phyloP scores from a whole-genome alignment of 805 yeast species.

The Phaffomyces antillensis region DNA sequence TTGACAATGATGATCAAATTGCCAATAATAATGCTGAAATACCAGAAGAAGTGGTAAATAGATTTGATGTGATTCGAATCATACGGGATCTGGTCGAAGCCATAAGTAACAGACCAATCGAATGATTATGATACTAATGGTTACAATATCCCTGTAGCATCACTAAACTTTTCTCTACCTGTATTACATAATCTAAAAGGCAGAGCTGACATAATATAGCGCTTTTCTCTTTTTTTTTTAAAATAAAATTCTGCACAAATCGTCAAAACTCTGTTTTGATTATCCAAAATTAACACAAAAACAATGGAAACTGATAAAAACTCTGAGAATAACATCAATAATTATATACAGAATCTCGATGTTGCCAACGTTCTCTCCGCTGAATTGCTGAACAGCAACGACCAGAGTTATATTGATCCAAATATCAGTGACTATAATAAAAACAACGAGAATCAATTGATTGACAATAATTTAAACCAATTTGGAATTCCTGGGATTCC shows the following conservation, averaged over 20 bases:
- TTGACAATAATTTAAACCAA: background rate
- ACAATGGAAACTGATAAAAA: background rate
- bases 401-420: conserved; percentile 9
- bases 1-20: no score
- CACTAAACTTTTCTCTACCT: no score
- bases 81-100: no score
- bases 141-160: no score
- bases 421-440: conserved; percentile 1
- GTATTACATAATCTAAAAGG: no score
- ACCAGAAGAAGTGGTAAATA: no score
- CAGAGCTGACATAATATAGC: no score
- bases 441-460: background rate
- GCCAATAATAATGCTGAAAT: no score
- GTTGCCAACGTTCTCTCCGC: conserved; percentile 11
- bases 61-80: no score
- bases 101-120: no score
- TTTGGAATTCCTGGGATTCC: conserved; percentile 15
- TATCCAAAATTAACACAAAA: background rate
- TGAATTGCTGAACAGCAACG: conserved; percentile 5
- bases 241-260: background rate
- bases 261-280: background rate
- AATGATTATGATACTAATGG: no score
- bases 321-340: conserved; percentile 6
- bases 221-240: no score
- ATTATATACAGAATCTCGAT: conserved; percentile 14